These are phyloP conservation scores for Clonostachys solani DNA, from an alignment of 2,329 filamentous ascomycete species.

Conservation along the genomic window DNA sequence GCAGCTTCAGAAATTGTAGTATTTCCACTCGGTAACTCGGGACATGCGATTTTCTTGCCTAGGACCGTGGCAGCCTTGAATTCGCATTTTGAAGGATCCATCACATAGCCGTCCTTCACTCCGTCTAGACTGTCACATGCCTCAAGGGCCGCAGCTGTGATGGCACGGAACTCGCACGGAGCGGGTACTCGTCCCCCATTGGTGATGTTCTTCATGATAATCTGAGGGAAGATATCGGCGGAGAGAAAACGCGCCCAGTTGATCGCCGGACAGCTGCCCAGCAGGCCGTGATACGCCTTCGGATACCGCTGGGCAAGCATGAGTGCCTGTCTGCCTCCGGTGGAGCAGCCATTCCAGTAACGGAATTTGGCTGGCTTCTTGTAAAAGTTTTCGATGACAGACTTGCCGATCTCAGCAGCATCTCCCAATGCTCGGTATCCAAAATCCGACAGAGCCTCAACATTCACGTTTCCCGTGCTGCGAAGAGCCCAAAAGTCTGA, in stretches of 20 bases:
- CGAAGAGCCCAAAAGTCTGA: neutral
- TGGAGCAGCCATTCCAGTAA: constrained; percentile 46
- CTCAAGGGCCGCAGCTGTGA: constrained; percentile 1
- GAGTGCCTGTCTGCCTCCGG: constrained; percentile 45
- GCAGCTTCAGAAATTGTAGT: neutral
- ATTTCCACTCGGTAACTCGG: neutral
- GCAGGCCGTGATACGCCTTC: constrained; percentile 44
- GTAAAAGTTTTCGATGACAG: constrained; percentile 34
- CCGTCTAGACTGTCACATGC: constrained; percentile 1
- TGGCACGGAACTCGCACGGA: constrained; percentile 3
- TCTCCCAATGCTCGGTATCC: neutral
- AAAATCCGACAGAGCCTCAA: neutral
- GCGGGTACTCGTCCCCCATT: constrained; percentile 5
- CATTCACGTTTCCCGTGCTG: neutral
- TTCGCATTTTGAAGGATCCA: neutral
- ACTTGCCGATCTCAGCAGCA: constrained; percentile 24
- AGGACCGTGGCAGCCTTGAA: neutral
- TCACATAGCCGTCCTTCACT: constrained; percentile 1
- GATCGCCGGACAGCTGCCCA: neutral
- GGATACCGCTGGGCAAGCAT: constrained; percentile 41
- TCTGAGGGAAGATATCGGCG: constrained; percentile 27
- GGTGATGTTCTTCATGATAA: constrained; percentile 2
- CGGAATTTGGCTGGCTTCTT: constrained; percentile 24
- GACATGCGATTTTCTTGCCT: neutral
- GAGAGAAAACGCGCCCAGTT: neutral